These are phyloP conservation scores for Mortierella sp. DNA, from an alignment of 371 early-diverging fungal genomes.

Conservation along the genomic window DNA sequence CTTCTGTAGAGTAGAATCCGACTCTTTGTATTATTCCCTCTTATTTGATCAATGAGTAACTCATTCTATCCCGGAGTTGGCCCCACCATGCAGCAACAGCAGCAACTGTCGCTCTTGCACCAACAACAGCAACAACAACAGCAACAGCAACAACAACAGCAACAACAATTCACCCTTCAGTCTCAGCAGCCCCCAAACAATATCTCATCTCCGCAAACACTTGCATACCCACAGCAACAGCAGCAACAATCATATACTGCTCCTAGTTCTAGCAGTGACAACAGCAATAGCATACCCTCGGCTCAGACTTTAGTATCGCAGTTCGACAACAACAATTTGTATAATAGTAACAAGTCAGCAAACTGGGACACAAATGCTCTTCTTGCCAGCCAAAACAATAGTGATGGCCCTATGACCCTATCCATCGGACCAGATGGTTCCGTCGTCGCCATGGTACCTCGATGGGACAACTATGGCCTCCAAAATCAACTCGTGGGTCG, in stretches of 20 bases:
- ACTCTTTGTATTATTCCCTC: background rate
- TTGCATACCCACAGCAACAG: slow-evolving; percentile 2
- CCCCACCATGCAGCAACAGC: slow-evolving; percentile 23
- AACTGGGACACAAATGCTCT: slow-evolving; percentile 23
- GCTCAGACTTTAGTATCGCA: slow-evolving; percentile 8
- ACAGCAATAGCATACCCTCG: slow-evolving; percentile 8
- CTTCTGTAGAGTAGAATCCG: slow-evolving; percentile 13
- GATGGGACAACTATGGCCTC: slow-evolving; percentile 36
- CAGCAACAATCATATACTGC: slow-evolving; percentile 20
- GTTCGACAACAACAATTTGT: background rate
- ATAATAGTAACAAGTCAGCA: slow-evolving; percentile 5
- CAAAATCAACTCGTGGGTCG: slow-evolving; percentile 22
- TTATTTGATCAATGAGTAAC: slow-evolving; percentile 10
- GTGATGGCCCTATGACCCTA: slow-evolving; percentile 26
- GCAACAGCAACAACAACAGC: slow-evolving; percentile 13
- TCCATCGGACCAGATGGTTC: slow-evolving; percentile 38
- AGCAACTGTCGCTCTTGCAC: slow-evolving; percentile 24
- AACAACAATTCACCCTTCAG: slow-evolving; percentile 16
- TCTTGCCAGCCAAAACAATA: slow-evolving; percentile 24
- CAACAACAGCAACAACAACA: slow-evolving; percentile 32
- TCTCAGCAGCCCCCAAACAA: slow-evolving; percentile 21
- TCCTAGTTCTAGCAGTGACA: background rate
- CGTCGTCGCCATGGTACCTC: slow-evolving; percentile 25
- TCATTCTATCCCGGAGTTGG: slow-evolving; percentile 17
- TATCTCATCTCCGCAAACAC: slow-evolving; percentile 2